A percentile compares a stretch with the other conserved stretches of the same genome.
Conservation (phyloP, 371 early-diverging fungal species). For the Mucor plumbeus region DNA sequence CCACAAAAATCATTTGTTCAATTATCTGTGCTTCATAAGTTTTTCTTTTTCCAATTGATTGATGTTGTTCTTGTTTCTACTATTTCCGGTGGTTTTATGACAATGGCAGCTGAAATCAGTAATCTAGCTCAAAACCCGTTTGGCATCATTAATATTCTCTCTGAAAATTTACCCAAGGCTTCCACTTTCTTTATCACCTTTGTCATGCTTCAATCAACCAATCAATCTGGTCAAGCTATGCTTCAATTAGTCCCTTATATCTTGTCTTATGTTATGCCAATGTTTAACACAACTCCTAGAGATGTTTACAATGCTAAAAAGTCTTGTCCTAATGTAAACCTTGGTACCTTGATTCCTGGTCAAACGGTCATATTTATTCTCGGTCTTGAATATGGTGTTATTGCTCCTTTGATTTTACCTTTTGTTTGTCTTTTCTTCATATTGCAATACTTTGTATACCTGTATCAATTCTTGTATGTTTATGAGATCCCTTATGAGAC, state of each 20-base stretch:
- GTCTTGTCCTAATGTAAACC: constrained; percentile 44
- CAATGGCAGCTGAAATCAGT: constrained; percentile 36
- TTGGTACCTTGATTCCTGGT: constrained; percentile 59
- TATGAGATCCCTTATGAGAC: constrained; percentile 66
- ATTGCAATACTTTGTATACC: constrained; percentile 76
- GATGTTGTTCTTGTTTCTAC: constrained; percentile 84
- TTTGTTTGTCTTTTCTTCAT: constrained; percentile 79
- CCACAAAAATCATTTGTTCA: constrained; percentile 68
- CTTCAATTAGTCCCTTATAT: constrained; percentile 70
- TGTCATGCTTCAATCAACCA: constrained; percentile 73
- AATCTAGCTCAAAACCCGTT: constrained; percentile 51
- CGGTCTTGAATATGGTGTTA: constrained; percentile 75
- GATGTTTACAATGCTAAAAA: constrained; percentile 61
- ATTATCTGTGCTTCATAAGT: constrained; percentile 64
- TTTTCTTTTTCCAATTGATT: constrained; percentile 82
- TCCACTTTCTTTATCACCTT: constrained; percentile 86
- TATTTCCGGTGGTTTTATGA: constrained; percentile 68
- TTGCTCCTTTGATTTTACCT: constrained; percentile 82
- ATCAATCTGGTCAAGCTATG: constrained; percentile 70
- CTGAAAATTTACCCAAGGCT: constrained; percentile 67
- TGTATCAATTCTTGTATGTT: constrained; percentile 82
- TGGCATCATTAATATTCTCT: constrained; percentile 55
- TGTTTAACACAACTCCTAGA: constrained; percentile 81
- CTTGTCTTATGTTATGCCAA: constrained; percentile 63
- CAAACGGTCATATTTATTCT: constrained; percentile 74